Evolutionary conservation across 1,284 basidiomycete species (phyloP), one percentile per base, ranked within the genome.

Genomic region (Cutaneotrichosporon arboriforme): DNA sequence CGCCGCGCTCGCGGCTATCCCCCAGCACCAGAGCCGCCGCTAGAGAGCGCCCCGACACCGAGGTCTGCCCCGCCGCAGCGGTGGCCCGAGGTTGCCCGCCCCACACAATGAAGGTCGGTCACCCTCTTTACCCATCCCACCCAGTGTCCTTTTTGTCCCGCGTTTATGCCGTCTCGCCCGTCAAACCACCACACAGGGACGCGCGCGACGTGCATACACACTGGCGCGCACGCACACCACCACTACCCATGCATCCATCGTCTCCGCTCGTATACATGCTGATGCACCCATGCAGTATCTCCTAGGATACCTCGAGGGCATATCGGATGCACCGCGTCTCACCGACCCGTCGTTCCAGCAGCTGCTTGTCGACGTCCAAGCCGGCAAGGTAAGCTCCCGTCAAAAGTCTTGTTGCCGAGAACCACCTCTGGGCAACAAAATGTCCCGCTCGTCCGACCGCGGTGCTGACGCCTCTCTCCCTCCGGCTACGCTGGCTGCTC

Each of bases 251-350:
- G 37, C n/a, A 26, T 13, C n/a, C 22, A 8, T 43, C 21, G 7
- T 26, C 43, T 10, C 31, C 8, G 13, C n/a, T 14, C 34, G 39
- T 49, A 49, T 23, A 42, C 46, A 21, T 43, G 45, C 57, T 56
- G 54, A 61, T 60, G 61, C 62, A 69, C 72, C 67, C 70, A 65
- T 43, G 47, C 55, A 77, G 75, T 77, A 77, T 64, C 70, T 77
- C 39, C 65, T 77, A n/a, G 68, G 69, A 60, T 74, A 68, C 46
- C 69, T 77, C 33, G 73, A 74, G 52, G 65, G 63, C 44, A 65
- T 73, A 41, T 67, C 69, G 5, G 70, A 73, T 49, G 68, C 71
- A 18, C 69, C 73, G 10, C 65, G 68, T 46, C 62, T 77, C 44
- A 54, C 65, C 48, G 72, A 77, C 55, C 66, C 68, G 10, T 69